Evolutionary conservation across 2,329 filamentous ascomycete species (phyloP).

Genomic region (Neofusicoccum parvum): DNA sequence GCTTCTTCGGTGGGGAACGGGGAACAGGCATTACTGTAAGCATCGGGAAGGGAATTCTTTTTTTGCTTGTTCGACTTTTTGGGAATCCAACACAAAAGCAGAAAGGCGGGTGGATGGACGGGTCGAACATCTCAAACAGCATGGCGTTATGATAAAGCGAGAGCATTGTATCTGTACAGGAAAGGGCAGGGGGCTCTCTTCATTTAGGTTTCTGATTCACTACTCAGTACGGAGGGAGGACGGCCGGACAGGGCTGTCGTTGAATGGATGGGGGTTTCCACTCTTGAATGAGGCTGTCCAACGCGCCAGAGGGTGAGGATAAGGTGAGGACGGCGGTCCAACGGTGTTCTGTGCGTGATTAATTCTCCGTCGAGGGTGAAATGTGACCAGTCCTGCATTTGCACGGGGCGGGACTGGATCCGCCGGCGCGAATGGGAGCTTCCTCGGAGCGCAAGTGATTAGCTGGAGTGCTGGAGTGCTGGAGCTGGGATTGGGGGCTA

Average conservation of each 20-base stretch:
- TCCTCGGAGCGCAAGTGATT: neutral
- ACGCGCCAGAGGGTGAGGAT: no score
- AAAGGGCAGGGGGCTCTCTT: neutral
- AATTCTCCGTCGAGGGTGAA: no score
- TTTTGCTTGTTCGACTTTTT: neutral
- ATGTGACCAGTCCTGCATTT: no score
- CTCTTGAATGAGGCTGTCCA: neutral
- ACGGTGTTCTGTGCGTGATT: no score
- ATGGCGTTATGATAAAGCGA: slow-evolving; percentile 13
- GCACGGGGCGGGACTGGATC: no score
- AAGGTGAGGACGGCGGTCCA: no score
- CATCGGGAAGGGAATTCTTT: neutral
- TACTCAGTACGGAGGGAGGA: slow-evolving; percentile 40
- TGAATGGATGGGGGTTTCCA: neutral
- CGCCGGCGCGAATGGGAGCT: neutral
- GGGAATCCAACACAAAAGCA: neutral
- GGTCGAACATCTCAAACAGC: neutral
- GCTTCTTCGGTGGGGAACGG: neutral
- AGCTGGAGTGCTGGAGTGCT: neutral
- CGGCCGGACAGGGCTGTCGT: neutral
- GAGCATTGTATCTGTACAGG: neutral
- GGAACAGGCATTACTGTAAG: neutral
- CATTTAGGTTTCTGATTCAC: neutral
- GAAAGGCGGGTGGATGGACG: neutral
- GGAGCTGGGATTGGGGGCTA: neutral